Base-by-base conservation (phyloP, 129 eudicot species). In the Escallonia rubra region DNA sequence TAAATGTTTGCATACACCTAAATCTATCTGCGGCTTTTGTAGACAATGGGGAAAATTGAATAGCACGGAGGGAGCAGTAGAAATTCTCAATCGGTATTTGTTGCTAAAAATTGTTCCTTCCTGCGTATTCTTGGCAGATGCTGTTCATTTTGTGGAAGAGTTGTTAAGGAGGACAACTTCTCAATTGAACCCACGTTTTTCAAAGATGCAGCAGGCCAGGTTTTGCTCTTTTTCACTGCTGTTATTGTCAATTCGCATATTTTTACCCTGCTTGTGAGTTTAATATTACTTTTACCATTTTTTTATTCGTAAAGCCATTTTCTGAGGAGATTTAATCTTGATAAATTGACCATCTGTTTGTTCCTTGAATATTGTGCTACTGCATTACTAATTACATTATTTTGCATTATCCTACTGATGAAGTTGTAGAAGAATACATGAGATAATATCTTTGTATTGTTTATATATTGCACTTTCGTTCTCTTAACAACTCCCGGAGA, bases 131-230 rank as follows among this genome's bases (percentile, higher is more conserved):
- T 11, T 50, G 7, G 10, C 57, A 78, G 82, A 72, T 78, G 78
- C 41, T 78, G 82, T 43, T 58, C 78, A 41, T 42, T 46, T 14
- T 78, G 78, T 14, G 82, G 82, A 42, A 78, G 67, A 61, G 71
- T 78, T 61, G 58, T 66, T 10, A 23, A 50, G 40, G 65, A 78
- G 57, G 70, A 72, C 41, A 51, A 66, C 8, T 78, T 53, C 14
- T 59, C 74, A 3, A 53, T 61, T 44, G 82, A 78, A 55, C 70
- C 69, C 6, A 72, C 74, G 15, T 72, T 72, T 48, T 48, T 52
- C 16, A 67, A 72, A 47, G 14, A 57, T 61, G 60, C 78, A 6
- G 61, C 54, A 8, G 67, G 70, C 0, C 74, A 72, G 82, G 82
- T 78, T 51, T 59, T 40, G 6, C 38, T n/a, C 43, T 41, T 56